Base-by-base conservation (phyloP, 768 basidiomycete genomes). In the Lactarius trivialis region DNA sequence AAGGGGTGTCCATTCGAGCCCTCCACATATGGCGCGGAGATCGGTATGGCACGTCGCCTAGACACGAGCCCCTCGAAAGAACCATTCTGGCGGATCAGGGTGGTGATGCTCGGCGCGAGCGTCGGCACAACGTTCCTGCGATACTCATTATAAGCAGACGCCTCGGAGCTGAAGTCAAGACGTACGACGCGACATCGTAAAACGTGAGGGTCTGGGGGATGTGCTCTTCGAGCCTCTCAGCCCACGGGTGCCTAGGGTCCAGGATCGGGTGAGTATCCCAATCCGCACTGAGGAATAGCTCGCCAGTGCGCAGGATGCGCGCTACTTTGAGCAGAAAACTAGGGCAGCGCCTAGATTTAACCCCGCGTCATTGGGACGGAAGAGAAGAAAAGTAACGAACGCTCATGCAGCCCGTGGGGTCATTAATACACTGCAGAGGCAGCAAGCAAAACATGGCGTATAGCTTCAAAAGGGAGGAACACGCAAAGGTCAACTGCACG, bases 401-500 rank as follows among this genome's bases (percentile, higher is more conserved):
- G 51, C 82, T 82, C 75, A 89, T 79, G 52, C 79, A 78, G 28
- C n/a, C n/a, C n/a, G n/a, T n/a, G n/a, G n/a, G 28, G 85, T 73
- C 45, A 72, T 76, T n/a, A n/a, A n/a, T n/a, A n/a, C n/a, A n/a
- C n/a, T n/a, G n/a, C n/a, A n/a, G n/a, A n/a, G n/a, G n/a, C n/a
- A n/a, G n/a, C n/a, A n/a, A n/a, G n/a, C n/a, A n/a, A n/a, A n/a
- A n/a, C n/a, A n/a, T n/a, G n/a, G n/a, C n/a, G n/a, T n/a, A n/a
- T n/a, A 34, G n/a, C 37, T 60, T 39, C 32, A 61, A 64, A 55
- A 64, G 63, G 56, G 26, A 58, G 51, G n/a, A 56, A 9, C 56
- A 71, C 80, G 68, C 72, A 91, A 66, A 90, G 86, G 73, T 93
- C 91, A 56, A 89, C 72, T 45, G 86, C 91, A 67, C 80, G 77